These are phyloP conservation scores for Oehlia diaphana DNA, from an alignment of 192 early-diverging fungal genomes.

Conservation along the genomic window DNA sequence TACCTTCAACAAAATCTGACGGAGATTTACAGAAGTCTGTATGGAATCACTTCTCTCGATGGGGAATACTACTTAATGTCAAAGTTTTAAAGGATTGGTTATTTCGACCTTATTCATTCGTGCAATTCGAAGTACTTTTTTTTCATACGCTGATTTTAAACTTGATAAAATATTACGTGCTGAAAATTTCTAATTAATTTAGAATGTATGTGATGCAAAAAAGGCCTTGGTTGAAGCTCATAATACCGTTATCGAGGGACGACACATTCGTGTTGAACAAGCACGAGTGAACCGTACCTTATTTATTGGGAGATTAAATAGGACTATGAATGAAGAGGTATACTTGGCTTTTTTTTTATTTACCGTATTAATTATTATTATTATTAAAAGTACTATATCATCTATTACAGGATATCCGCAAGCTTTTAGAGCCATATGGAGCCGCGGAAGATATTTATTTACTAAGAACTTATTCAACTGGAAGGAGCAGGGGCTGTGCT, in stretches of 20 bases:
- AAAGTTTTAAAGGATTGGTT: slow-evolving; percentile 77
- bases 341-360: not conserved
- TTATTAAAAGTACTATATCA: not conserved
- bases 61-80: slow-evolving; percentile 65
- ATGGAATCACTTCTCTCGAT: slow-evolving; percentile 58
- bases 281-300: slow-evolving; percentile 77
- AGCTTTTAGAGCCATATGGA: slow-evolving; percentile 52
- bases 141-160: not conserved
- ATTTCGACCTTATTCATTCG: slow-evolving; percentile 73
- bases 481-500: slow-evolving; percentile 51
- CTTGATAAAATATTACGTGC: not conserved
- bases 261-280: slow-evolving; percentile 73
- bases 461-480: slow-evolving; percentile 43
- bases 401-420: slow-evolving; percentile 38
- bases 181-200: not conserved
- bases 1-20: slow-evolving; percentile 54
- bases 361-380: not conserved
- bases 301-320: slow-evolving; percentile 52
- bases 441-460: slow-evolving; percentile 65
- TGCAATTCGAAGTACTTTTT: slow-evolving; percentile 64
- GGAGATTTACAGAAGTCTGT: slow-evolving; percentile 54
- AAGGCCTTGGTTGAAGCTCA: slow-evolving; percentile 62
- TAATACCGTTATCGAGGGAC: slow-evolving; percentile 64
- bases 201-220: slow-evolving; percentile 58
- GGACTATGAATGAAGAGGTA: slow-evolving; percentile 47